Base-by-base conservation (phyloP, 148 eudicot species). In the Dysphania ambrosioides region DNA sequence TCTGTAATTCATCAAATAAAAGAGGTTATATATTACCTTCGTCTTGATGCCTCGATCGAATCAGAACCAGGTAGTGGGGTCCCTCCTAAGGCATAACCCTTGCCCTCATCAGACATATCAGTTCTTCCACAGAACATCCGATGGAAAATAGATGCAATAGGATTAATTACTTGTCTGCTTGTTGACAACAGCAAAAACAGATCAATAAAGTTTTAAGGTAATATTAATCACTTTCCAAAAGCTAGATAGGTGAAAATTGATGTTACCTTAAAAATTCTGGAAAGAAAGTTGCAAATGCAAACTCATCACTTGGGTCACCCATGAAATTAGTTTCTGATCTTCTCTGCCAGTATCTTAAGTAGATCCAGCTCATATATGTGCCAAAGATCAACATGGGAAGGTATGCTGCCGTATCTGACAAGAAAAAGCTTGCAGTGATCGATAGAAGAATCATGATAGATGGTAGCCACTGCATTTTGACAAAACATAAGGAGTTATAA, bases 221-320 rank as follows among this genome's bases (percentile, higher is more conserved):
- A 55, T 27, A 64, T 2, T 36, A 70, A 35, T 1, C 34, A 31
- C 8, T 32, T 72, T 76, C 62, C 24, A 7, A 29, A 2, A 42
- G 68, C 41, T 42, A 58, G 58, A 63, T 47, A 79, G 58, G 27
- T 68, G 53, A 24, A 47, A 30, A 62, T 36, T 36, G 63, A 53
- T 76, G 40, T 66, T 82, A 95, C 98, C 97, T 85, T 66, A 92
- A 36, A 70, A 89, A 68, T 69, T 90, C 98, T 21, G 98, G 98
- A 87, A 95, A 92, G 77, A 95, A 95, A 27, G 89, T 80, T 79
- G 97, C 88, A 79, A 95, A 92, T 27, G 97, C 81, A 86, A 95
- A 95, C 81, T 95, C 98, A 81, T 95, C 96, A 80, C 97, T 95
- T 81, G 97, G 97, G 74, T 95, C 98, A 75, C 98, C 98, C 87